Evolutionary conservation across 768 basidiomycete genomes (phyloP).

Genomic region (Lactarius hatsudake): DNA sequence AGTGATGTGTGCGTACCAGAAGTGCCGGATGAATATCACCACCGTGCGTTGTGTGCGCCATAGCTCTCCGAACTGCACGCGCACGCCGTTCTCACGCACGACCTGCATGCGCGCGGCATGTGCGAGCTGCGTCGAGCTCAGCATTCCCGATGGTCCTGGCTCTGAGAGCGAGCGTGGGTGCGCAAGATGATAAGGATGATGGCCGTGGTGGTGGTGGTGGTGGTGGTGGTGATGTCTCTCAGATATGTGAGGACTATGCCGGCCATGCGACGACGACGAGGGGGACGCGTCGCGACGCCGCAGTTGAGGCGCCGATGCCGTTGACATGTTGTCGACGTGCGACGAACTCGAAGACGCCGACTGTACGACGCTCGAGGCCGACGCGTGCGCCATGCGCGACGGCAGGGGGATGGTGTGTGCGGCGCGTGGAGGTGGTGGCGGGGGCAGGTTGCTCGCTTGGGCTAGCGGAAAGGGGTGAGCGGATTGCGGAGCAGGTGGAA

Average conservation of each 20-base stretch:
- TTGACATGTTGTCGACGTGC: slow-evolving; percentile 17
- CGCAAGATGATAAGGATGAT: slow-evolving; percentile 22
- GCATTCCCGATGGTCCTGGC: slow-evolving; percentile 48
- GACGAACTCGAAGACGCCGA: slow-evolving; percentile 18
- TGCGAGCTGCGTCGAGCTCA: slow-evolving; percentile 54
- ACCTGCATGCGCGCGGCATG: slow-evolving; percentile 62
- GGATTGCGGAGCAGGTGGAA: neutral
- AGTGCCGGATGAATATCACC: slow-evolving; percentile 84
- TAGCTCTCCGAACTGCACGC: slow-evolving; percentile 66
- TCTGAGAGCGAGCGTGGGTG: slow-evolving; percentile 24
- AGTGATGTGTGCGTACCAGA: slow-evolving; percentile 49
- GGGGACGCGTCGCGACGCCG: slow-evolving; percentile 20
- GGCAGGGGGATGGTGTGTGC: neutral
- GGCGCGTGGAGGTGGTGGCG: slow-evolving; percentile 9
- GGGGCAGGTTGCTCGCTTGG: neutral
- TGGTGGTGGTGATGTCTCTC: slow-evolving; percentile 15
- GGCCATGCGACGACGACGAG: slow-evolving; percentile 12
- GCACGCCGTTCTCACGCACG: slow-evolving; percentile 62
- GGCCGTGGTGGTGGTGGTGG: slow-evolving; percentile 27
- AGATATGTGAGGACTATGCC: slow-evolving; percentile 4
- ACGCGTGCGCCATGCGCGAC: neutral
- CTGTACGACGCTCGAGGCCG: neutral
- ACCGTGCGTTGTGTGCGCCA: slow-evolving; percentile 58
- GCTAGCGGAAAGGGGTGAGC: neutral
- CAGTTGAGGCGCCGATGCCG: slow-evolving; percentile 7